Evolutionary conservation across 768 basidiomycete species (phyloP).

Genomic region (Pulveroboletus sp.): DNA sequence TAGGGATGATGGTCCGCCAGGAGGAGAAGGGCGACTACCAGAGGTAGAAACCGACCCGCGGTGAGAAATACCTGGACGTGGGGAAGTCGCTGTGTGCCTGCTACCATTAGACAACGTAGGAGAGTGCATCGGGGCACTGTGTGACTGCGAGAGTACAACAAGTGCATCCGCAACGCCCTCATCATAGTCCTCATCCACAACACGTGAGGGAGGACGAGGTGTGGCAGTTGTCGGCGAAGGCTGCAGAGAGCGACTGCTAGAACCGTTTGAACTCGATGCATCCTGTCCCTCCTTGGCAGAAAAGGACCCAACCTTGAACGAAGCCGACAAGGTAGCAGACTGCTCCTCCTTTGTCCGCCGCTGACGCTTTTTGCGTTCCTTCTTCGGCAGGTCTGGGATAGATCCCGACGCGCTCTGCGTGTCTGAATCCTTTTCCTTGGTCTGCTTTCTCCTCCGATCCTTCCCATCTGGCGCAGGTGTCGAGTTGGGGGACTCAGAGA

Average conservation of each 20-base stretch:
- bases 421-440: constrained; percentile 50
- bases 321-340: constrained; percentile 28
- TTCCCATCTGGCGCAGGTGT: constrained; percentile 43
- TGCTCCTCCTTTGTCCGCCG: constrained; percentile 45
- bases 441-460: constrained; percentile 41
- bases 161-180: constrained; percentile 87
- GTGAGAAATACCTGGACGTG: constrained; percentile 47
- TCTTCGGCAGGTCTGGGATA: constrained; percentile 46
- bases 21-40: constrained; percentile 63
- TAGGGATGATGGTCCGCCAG: constrained; percentile 43
- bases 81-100: constrained; percentile 48
- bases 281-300: constrained; percentile 54
- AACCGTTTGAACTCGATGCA: constrained; percentile 62
- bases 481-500: constrained; percentile 61
- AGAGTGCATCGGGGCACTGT: constrained; percentile 39
- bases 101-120: constrained; percentile 59
- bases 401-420: constrained; percentile 31
- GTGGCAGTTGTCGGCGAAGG: constrained; percentile 68
- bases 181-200: constrained; percentile 92
- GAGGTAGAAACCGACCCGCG: constrained; percentile 69
- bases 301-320: constrained; percentile 32
- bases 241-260: constrained; percentile 61
- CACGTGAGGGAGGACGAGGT: constrained; percentile 59
- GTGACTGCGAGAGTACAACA: constrained; percentile 60
- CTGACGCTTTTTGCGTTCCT: constrained; percentile 53